Percentiles rank a stretch among this genome's conserved stretches.
Evolutionary conservation across 1,139 yeast genomes (phyloP).

Genomic region (Saccharomycopsis hybrid): DNA sequence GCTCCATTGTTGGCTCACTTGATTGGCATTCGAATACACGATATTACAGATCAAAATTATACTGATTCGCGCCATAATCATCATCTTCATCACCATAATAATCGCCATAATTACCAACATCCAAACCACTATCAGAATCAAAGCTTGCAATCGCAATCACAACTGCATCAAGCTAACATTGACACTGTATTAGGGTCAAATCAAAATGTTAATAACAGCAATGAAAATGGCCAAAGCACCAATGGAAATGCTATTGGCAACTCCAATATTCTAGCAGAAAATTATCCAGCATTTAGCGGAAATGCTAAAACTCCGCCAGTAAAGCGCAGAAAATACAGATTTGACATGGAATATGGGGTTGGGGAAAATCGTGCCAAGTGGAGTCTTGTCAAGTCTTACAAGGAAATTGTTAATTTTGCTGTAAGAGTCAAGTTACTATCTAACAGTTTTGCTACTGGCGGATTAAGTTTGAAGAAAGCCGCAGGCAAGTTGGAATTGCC

Average conservation of each 20-base stretch:
- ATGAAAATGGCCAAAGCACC: not conserved
- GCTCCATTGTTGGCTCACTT: conserved; percentile 78
- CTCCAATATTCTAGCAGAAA: not conserved
- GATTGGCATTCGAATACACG: conserved; percentile 59
- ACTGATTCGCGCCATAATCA: conserved; percentile 4
- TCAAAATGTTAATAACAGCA: not conserved
- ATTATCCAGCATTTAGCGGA: not conserved
- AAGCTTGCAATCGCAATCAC: too few species aligned
- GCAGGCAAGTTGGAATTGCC: conserved; percentile 31
- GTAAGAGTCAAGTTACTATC: conserved; percentile 50
- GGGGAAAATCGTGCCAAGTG: conserved; percentile 76
- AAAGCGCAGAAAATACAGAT: conserved; percentile 9
- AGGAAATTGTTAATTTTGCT: conserved; percentile 66
- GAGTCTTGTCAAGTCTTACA: conserved; percentile 67
- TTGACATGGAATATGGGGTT: conserved; percentile 71
- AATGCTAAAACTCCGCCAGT: conserved; percentile 3
- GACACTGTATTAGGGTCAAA: not conserved
- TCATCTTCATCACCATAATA: conserved; percentile 6
- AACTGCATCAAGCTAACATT: too few species aligned
- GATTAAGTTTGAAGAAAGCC: conserved; percentile 15
- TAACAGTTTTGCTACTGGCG: conserved; percentile 8
- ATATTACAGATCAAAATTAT: conserved; percentile 32
- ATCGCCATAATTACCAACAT: too few species aligned
- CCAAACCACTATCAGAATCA: too few species aligned
- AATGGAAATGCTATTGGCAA: not conserved